phyloP scores from a whole-genome alignment of 106 monocot species.

The Allium sativum region DNA sequence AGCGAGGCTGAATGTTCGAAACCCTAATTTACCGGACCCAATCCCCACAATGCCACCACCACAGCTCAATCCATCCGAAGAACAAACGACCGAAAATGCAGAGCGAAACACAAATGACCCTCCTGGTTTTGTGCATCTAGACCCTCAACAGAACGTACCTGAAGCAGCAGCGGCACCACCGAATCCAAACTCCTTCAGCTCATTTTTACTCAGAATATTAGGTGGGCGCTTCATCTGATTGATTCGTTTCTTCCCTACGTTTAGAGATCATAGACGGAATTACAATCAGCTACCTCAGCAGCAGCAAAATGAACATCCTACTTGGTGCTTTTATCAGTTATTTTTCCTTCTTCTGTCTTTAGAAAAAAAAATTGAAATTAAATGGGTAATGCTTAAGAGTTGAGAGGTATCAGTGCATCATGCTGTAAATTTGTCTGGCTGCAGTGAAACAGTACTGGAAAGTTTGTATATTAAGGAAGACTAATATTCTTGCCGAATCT shows the following conservation, averaged over 20 bases:
- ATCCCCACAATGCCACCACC: neutral
- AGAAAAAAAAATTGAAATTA: no score
- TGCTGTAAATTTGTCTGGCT: no score
- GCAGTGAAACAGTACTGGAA: no score
- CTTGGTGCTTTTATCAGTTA: no score
- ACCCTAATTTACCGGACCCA: slow-evolving; percentile 12
- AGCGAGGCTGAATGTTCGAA: slow-evolving; percentile 69
- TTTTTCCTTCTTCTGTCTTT: no score
- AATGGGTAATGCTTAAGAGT: no score
- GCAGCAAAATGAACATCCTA: slow-evolving; percentile 27
- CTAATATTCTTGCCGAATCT: no score
- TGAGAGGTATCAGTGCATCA: no score
- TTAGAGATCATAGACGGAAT: slow-evolving; percentile 60
- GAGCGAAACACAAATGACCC: slow-evolving; percentile 3
- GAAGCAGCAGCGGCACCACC: slow-evolving; percentile 14
- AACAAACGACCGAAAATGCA: slow-evolving; percentile 1
- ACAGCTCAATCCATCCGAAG: slow-evolving; percentile 7
- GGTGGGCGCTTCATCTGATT: slow-evolving; percentile 85
- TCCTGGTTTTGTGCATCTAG: slow-evolving; percentile 17
- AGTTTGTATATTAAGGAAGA: no score
- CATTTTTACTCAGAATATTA: slow-evolving; percentile 81
- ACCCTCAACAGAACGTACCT: slow-evolving; percentile 22
- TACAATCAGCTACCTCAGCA: slow-evolving; percentile 15
- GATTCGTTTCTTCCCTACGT: slow-evolving; percentile 85
- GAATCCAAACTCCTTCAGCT: slow-evolving; percentile 59